phyloP scores from a whole-genome alignment of 2,329 filamentous ascomycete genomes.

The Fusarium chlamydosporum region DNA sequence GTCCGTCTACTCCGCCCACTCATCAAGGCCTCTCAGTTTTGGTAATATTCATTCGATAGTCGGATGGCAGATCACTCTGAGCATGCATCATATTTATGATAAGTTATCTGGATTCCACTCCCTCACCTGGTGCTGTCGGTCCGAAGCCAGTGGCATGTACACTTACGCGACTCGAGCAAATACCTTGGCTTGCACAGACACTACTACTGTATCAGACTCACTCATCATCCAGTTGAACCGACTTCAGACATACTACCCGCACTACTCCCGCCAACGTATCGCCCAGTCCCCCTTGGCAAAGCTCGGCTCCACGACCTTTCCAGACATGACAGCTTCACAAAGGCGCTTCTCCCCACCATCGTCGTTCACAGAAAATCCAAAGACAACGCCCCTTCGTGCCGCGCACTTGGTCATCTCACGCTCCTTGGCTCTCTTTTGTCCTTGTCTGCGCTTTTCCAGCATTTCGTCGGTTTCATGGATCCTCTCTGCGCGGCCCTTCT shows the following conservation, averaged over 20 bases:
- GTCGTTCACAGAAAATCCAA: conserved; percentile 60
- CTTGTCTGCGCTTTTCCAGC: conserved; percentile 63
- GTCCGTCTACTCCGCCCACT: background rate
- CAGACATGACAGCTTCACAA: conserved; percentile 72
- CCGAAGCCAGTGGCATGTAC: background rate
- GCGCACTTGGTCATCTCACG: conserved; percentile 73
- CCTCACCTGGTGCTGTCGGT: conserved; percentile 6
- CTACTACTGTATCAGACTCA: background rate
- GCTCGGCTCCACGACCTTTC: conserved; percentile 70
- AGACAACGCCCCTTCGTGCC: conserved; percentile 71
- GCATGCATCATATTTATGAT: background rate
- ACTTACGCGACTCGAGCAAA: background rate
- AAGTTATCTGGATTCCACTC: background rate
- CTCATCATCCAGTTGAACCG: conserved; percentile 6
- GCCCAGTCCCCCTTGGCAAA: conserved; percentile 74
- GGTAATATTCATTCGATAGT: background rate
- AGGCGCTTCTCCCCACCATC: conserved; percentile 53
- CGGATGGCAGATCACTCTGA: background rate
- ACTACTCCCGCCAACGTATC: conserved; percentile 67
- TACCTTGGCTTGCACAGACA: background rate
- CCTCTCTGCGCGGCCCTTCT: conserved; percentile 68
- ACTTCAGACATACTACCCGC: no score
- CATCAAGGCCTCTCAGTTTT: background rate
- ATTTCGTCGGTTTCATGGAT: conserved; percentile 66
- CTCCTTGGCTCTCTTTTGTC: conserved; percentile 60